Conservation (phyloP, 768 basidiomycete genomes). For the Termitomyces sp. region DNA sequence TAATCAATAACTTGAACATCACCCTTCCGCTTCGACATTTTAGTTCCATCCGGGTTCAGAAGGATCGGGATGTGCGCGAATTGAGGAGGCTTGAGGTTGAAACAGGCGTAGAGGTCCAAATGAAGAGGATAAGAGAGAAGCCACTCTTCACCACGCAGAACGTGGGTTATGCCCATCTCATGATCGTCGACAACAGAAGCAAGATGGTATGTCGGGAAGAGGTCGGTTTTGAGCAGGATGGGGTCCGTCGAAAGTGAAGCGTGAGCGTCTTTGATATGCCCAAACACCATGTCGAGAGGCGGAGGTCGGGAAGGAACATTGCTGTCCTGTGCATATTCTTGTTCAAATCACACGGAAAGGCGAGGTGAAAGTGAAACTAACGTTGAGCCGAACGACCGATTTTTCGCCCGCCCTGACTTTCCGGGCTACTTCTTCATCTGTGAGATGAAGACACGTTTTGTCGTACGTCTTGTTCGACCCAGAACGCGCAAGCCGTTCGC, state of each 20-base stretch:
- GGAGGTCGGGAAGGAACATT: constrained; percentile 44
- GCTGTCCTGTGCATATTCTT: constrained; percentile 39
- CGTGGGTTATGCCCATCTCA: constrained; percentile 94
- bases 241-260: constrained; percentile 84
- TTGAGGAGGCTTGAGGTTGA: constrained; percentile 64
- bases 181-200: constrained; percentile 96
- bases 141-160: constrained; percentile 98
- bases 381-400: constrained; percentile 84
- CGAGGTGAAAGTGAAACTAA: constrained; percentile 26
- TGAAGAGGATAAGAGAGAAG: constrained; percentile 89
- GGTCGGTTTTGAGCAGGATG: constrained; percentile 86
- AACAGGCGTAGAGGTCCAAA: constrained; percentile 78
- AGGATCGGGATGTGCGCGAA: constrained; percentile 92
- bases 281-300: constrained; percentile 71
- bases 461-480: constrained; percentile 86
- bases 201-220: constrained; percentile 93
- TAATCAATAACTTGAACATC: constrained; percentile 86
- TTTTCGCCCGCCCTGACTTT: constrained; percentile 71
- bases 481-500: constrained; percentile 61
- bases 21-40: constrained; percentile 92
- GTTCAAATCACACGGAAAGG: background rate
- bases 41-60: constrained; percentile 83
- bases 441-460: constrained; percentile 78
- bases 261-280: constrained; percentile 65
- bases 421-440: constrained; percentile 79